These are phyloP conservation scores for Pistacia atlantica DNA, from an alignment of 345 rosid species.

Conservation along the genomic window DNA sequence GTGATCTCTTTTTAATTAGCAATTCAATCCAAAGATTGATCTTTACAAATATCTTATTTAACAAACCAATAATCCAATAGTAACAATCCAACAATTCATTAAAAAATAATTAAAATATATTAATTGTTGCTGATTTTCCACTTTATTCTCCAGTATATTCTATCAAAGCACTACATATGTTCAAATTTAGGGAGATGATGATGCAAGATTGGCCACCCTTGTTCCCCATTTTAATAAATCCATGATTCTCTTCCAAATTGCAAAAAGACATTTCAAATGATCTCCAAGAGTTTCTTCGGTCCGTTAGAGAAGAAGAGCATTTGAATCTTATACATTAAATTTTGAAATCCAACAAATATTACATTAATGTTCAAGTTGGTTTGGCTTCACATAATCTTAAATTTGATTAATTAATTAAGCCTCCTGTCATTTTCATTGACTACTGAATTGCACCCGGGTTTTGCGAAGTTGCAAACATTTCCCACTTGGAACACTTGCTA, in stretches of 20 bases:
- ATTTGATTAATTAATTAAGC: no score
- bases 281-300: not conserved
- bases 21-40: no score
- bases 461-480: conserved; percentile 10
- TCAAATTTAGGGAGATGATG: not conserved
- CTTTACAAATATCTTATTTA: no score
- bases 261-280: not conserved
- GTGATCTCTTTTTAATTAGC: no score
- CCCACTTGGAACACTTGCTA: not conserved
- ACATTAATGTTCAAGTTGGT: not conserved
- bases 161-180: not conserved
- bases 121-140: not conserved
- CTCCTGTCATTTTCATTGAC: conserved; percentile 3
- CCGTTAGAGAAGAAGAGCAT: conserved; percentile 1
- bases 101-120: no score
- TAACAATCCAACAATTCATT: not conserved
- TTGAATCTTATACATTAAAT: not conserved
- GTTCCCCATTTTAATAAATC: no score
- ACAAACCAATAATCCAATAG: not conserved
- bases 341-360: not conserved
- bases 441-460: not conserved
- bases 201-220: not conserved
- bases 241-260: conserved; percentile 1
- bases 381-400: not conserved
- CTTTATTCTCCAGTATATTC: not conserved